phyloP scores from a whole-genome alignment of 2,329 filamentous ascomycete genomes.

The Emmonsiellopsis sp. region DNA sequence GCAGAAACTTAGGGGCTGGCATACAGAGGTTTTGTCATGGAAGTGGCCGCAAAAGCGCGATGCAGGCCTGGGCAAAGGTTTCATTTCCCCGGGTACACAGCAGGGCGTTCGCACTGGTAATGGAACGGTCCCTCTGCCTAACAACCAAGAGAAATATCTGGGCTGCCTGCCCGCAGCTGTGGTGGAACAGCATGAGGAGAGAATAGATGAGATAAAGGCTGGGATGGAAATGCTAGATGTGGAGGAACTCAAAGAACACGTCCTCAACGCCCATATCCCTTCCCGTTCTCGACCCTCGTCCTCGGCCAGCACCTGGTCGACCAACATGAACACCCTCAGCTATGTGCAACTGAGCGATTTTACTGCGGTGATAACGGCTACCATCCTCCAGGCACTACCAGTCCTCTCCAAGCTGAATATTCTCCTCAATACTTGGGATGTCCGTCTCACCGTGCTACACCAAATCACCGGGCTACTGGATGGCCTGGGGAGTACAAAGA shows the following conservation, averaged over 20 bases:
- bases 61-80: conserved; percentile 31
- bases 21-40: conserved; percentile 50
- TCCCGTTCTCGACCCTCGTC: conserved; percentile 47
- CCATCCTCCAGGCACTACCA: conserved; percentile 80
- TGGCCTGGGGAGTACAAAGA: conserved; percentile 44
- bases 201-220: conserved; percentile 62
- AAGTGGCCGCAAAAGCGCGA: conserved; percentile 41
- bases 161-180: conserved; percentile 60
- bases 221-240: conserved; percentile 34
- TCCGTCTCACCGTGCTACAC: conserved; percentile 64
- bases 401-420: conserved; percentile 64
- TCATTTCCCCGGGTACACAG: conserved; percentile 16
- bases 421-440: conserved; percentile 68
- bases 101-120: conserved; percentile 11
- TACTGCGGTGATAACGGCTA: conserved; percentile 81
- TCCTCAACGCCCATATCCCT: conserved; percentile 70
- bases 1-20: conserved; percentile 50
- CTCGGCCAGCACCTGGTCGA: conserved; percentile 35
- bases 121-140: conserved; percentile 16
- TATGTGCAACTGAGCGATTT: conserved; percentile 78
- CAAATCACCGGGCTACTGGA: conserved; percentile 60
- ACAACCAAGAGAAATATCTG: conserved; percentile 39
- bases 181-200: conserved; percentile 58
- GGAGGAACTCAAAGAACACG: conserved; percentile 79
- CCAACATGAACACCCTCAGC: conserved; percentile 25